Base-by-base conservation (phyloP, 1,139 yeast genomes). In the Protomyces pachydermus region DNA sequence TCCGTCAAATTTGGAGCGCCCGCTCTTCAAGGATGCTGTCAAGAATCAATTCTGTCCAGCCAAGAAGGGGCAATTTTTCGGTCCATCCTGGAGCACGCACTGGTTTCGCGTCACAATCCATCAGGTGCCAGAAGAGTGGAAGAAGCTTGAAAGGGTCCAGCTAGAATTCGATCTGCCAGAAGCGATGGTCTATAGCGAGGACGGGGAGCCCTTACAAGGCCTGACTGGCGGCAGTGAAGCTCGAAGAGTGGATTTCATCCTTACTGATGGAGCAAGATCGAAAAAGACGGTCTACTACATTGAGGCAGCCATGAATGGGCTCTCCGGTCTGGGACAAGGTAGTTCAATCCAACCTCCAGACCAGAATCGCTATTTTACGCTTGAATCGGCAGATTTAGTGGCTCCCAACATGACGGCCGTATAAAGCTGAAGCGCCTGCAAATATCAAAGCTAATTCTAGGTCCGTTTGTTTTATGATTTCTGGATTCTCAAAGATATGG, bases 31-130 rank as follows among this genome's bases (percentile, higher is more conserved):
- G 8, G 54, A 46, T 5, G 56, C 53, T 14, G 10, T 51, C 37
- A 42, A 54, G 45, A 10, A 42, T 14, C 35, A 8, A 18, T 54
- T 39, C 20, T 23, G 28, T 6, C 37, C 50, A 8, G 34, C 90
- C 34, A 77, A 79, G 37, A 84, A 85, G 69, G 95, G 95, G 35
- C 85, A 87, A 70, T 77, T 80, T n/a, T 90, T 88, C 74, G 97
- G 97, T 0, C 98, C 98, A 1, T 87, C 95, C 16, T 93, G 98
- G 98, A 23, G 93, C 68, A 87, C 97, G 0, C 95, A 91, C 70
- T 93, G 98, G 98, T 90, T 93, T 75, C 82, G 85, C 70, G 78
- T 91, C 50, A 76, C 80, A 32, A 76, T 88, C 67, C 66, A 68
- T 18, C 78, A 79, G 37, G 78, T 91, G 6, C 96, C 96, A 2